Base-by-base conservation (phyloP, 1,139 yeast species). In the Scheffersomyces quercinus region DNA sequence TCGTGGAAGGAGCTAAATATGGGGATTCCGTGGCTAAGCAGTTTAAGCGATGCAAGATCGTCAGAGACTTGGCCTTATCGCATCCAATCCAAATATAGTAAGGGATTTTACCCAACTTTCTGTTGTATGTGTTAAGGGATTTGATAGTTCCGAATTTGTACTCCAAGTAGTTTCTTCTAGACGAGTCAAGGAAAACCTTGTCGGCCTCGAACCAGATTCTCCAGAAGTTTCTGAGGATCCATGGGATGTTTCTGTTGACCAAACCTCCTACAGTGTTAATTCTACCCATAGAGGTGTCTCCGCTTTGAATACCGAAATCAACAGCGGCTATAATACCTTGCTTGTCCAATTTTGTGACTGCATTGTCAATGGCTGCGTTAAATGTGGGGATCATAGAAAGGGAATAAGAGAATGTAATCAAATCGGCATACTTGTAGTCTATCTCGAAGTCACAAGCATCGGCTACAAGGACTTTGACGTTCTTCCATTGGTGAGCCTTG, bases 161-260 rank as follows among this genome's bases (percentile, higher is more conserved):
- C 63, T 87, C 96, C 58, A 87, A 75, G 64, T 86, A 87, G 58
- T 85, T 89, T 67, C 96, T 80, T 67, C 95, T 81, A 5, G 90
- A 77, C 33, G 90, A 83, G 59, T 87, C 95, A 54, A 87, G 74
- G 55, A 81, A 85, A 3, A 87, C 95, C 51, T 84, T 79, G 63
- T 87, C 96, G 44, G 86, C 85, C 64, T 87, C 96, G 64, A 87
- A 87, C 96, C 96, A 87, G 43, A 84, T 71, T 59, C 90, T 77
- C 96, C 96, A 87, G 60, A 87, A 87, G 36, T 88, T 85, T 60
- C 95, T 73, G 43, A 81, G 74, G 43, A 84, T 51, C 95, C 95
- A 87, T 33, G 89, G 84, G 49, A 81, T 83, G 59, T 85, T 85
- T 59, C 95, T 75, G 54, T 81, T 78, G 29, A 77, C 75, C 51